Base-by-base conservation (phyloP, 2,329 filamentous ascomycete species). In the Colletotrichum cordylinicola region DNA sequence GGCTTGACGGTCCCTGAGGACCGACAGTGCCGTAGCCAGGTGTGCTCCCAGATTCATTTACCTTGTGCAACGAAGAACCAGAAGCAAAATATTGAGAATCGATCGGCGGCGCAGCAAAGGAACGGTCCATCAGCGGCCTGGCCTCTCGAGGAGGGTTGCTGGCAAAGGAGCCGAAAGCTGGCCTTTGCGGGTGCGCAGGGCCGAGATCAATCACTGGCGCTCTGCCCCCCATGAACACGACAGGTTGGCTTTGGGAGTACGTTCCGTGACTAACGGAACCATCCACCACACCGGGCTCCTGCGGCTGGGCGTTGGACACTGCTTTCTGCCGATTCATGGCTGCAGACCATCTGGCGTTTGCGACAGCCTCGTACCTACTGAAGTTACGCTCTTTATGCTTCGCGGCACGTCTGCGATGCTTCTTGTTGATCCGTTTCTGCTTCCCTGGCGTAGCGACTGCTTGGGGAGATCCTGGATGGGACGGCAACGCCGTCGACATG, bases 21-120 rank as follows among this genome's bases (percentile, higher is more conserved):
- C 78, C 79, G 21, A 80, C 79, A 58, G 78, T 77, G 24, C 78
- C 74, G 60, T 77, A 71, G 66, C 70, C 67, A 60, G 76, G 65
- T 37, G 77, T 70, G 7, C 67, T 75, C 27, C 79, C 78, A 78
- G 76, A 73, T 31, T 78, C 77, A 65, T 78, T 81, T 81, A 82
- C 80, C 80, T 82, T 82, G 9, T 74, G 70, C 60, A 52, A 60
- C 13, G 35, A 27, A 35, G 33, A 48, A 48, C 65, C 43, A 24
- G 58, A 65, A 58, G 56, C 27, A 62, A 60, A 16, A 27, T 33
- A n/a, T 15, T 65, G 79, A 77, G 76, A 70, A 67, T n/a, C 69
- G 39, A 18, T 37, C 18, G 56, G 62, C 24, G 29, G 56, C 31
- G 70, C 43, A 35, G 64, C 35, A 66, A 52, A 66, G 29, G 58